Evolutionary conservation across 306 rosid species (phyloP).

Genomic region (Hippophae rhamnoides): DNA sequence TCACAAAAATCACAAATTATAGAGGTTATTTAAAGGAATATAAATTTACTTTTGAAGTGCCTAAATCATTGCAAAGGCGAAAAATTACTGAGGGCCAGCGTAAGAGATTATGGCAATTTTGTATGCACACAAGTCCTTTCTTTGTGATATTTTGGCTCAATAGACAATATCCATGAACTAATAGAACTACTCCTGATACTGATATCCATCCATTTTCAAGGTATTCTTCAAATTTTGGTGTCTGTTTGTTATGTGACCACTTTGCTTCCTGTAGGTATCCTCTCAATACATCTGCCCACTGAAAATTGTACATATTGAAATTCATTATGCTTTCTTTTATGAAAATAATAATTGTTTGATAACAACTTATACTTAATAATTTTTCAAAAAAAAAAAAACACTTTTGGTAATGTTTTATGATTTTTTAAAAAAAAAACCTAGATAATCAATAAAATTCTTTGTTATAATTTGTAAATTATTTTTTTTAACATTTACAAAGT

Average conservation of each 20-base stretch:
- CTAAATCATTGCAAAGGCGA: slow-evolving; percentile 51
- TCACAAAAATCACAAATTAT: no score
- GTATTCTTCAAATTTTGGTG: slow-evolving; percentile 31
- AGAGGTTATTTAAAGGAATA: neutral
- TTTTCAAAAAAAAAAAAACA: no score
- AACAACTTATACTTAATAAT: no score
- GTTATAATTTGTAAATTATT: no score
- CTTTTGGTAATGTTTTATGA: no score
- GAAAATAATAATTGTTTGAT: no score
- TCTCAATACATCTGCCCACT: slow-evolving; percentile 44
- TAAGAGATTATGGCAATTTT: slow-evolving; percentile 21
- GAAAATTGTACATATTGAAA: neutral
- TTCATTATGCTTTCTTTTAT: neutral
- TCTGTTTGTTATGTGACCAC: slow-evolving; percentile 23
- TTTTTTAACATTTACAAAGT: no score
- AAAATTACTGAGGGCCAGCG: slow-evolving; percentile 18
- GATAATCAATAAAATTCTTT: no score
- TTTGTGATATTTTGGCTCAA: slow-evolving; percentile 21
- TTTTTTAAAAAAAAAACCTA: no score
- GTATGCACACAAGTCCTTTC: slow-evolving; percentile 20
- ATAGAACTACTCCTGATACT: slow-evolving; percentile 17
- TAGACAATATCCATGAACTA: slow-evolving; percentile 28
- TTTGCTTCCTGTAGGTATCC: slow-evolving; percentile 38
- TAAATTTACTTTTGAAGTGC: slow-evolving; percentile 28
- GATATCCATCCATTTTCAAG: slow-evolving; percentile 40